Percentiles rank a stretch among this genome's conserved stretches.
phyloP scores from a whole-genome alignment of 2,329 filamentous ascomycete species.

The Septoria linicola region DNA sequence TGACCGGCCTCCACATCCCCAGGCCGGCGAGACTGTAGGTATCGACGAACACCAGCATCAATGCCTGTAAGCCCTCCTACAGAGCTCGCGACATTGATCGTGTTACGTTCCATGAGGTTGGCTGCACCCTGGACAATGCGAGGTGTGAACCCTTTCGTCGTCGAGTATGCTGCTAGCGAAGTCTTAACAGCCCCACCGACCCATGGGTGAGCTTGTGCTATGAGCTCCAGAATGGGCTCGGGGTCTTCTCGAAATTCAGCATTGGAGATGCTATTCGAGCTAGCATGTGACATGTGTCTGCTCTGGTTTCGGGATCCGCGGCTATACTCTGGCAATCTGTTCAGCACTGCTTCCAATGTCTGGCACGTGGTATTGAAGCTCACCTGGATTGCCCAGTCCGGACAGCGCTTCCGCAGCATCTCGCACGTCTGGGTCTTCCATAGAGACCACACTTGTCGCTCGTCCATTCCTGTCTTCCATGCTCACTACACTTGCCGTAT shows the following conservation, averaged over 20 bases:
- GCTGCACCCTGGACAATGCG: constrained; percentile 82
- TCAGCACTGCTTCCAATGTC: constrained; percentile 9
- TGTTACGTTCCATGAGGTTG: constrained; percentile 84
- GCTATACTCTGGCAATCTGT: constrained; percentile 41
- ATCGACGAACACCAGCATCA: constrained; percentile 82
- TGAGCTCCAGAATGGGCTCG: constrained; percentile 80
- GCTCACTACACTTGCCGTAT: constrained; percentile 47
- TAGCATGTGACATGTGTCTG: constrained; percentile 30
- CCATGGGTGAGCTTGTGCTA: constrained; percentile 84
- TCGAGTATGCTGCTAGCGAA: constrained; percentile 80
- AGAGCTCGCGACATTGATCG: constrained; percentile 81
- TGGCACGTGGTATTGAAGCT: constrained; percentile 20
- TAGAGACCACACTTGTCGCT: constrained; percentile 46
- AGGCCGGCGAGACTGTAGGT: constrained; percentile 61
- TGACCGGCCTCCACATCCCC: constrained; percentile 48
- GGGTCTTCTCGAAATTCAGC: constrained; percentile 48
- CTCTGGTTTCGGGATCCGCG: constrained; percentile 40
- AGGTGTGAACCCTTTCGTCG: constrained; percentile 86
- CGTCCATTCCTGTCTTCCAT: constrained; percentile 39
- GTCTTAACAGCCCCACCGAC: constrained; percentile 74
- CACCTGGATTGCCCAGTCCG: constrained; percentile 51
- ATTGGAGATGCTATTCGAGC: constrained; percentile 13
- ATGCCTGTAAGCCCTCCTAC: constrained; percentile 84
- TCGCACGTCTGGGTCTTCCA: constrained; percentile 51
- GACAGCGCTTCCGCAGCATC: constrained; percentile 52